phyloP scores from a whole-genome alignment of 2,329 filamentous ascomycete species.

The Aureobasidium pullulans region DNA sequence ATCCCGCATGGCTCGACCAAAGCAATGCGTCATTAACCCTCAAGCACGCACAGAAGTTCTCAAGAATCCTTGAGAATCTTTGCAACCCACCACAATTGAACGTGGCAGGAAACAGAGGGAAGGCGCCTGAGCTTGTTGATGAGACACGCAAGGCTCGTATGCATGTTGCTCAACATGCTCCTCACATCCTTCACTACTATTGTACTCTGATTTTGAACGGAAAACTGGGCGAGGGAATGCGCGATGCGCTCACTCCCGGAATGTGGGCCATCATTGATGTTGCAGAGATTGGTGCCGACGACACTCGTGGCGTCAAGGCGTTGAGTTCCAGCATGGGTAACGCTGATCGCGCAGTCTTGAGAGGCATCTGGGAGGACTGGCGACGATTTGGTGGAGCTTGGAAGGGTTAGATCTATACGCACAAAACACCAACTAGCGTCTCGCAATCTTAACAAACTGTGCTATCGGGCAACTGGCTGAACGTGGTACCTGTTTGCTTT shows the following conservation, averaged over 20 bases:
- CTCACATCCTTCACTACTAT: conserved; percentile 52
- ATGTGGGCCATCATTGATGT: conserved; percentile 48
- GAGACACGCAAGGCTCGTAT: conserved; percentile 52
- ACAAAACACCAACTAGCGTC: not conserved
- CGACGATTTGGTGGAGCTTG: conserved; percentile 25
- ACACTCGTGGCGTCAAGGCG: conserved; percentile 39
- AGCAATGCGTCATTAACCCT: conserved; percentile 25
- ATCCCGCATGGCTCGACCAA: conserved; percentile 28
- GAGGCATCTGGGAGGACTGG: conserved; percentile 47
- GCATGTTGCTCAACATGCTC: conserved; percentile 50
- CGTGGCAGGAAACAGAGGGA: conserved; percentile 35
- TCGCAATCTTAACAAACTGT: too few relatives aligned
- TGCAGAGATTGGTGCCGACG: conserved; percentile 33
- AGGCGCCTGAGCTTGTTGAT: conserved; percentile 43
- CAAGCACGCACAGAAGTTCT: conserved; percentile 43
- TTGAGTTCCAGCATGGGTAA: conserved; percentile 47
- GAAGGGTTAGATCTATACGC: conserved; percentile 1
- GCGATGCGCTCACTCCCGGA: conserved; percentile 45
- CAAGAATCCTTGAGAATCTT: conserved; percentile 51
- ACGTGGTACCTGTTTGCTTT: not conserved
- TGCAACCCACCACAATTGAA: conserved; percentile 55
- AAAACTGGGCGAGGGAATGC: conserved; percentile 44
- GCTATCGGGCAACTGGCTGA: not conserved
- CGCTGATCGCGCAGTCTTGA: conserved; percentile 46
- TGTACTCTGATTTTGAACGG: conserved; percentile 45